phyloP scores from a whole-genome alignment of 495 filamentous ascomycete genomes.

The Hypoxylon lenormandii region DNA sequence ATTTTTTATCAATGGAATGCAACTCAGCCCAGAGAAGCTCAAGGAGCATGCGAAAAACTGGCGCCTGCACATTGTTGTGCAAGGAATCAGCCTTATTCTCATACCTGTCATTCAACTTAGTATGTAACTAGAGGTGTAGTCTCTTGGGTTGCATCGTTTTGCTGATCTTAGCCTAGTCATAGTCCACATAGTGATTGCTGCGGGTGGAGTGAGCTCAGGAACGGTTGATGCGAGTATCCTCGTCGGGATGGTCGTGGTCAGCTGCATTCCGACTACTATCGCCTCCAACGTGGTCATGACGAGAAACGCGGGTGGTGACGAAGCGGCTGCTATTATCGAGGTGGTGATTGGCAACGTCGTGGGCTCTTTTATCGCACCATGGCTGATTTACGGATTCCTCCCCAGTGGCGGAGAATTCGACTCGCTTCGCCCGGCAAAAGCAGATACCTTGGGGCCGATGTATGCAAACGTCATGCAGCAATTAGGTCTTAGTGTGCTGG shows the following conservation, averaged over 20 bases:
- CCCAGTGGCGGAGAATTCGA: constrained; percentile 60
- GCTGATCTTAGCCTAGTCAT: constrained; percentile 55
- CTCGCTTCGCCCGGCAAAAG: constrained; percentile 57
- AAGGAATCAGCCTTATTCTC: constrained; percentile 64
- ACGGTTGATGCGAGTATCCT: constrained; percentile 64
- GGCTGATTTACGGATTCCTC: constrained; percentile 64
- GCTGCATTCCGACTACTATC: constrained; percentile 70
- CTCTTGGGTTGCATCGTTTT: constrained; percentile 3
- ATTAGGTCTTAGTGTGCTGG: constrained; percentile 62
- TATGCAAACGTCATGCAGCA: constrained; percentile 67
- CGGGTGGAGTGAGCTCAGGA: constrained; percentile 53
- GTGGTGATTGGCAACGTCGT: constrained; percentile 67
- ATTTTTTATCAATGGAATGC: constrained; percentile 67
- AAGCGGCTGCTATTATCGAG: constrained; percentile 67
- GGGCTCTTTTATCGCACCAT: constrained; percentile 65
- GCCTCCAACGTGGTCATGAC: constrained; percentile 72
- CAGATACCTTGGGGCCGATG: constrained; percentile 60
- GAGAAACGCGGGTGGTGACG: constrained; percentile 65
- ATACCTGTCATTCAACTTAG: constrained; percentile 59
- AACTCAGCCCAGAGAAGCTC: constrained; percentile 65
- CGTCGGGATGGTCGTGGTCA: constrained; percentile 65
- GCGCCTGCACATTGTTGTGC: constrained; percentile 66
- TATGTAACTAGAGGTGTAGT: constrained; percentile 21
- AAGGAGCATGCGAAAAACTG: constrained; percentile 64
- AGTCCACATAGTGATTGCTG: constrained; percentile 62